Evolutionary conservation across 2,329 filamentous ascomycete genomes (phyloP).

Genomic region (Fusarium transvaalense): DNA sequence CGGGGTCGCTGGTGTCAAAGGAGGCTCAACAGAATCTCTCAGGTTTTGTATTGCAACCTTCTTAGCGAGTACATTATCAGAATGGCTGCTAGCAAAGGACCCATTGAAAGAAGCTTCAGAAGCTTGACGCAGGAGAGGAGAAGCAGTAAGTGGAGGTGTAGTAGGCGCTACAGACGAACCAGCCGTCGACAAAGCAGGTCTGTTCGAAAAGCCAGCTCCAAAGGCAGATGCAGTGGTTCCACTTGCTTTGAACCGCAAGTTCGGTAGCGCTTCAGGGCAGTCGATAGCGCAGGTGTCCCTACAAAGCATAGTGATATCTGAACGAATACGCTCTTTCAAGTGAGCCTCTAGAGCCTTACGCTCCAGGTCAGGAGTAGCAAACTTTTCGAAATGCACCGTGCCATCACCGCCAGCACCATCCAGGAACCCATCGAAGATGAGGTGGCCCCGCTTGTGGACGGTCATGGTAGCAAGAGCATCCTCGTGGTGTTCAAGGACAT

Average conservation of each 20-base stretch:
- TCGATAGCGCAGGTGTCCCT: constrained; percentile 64
- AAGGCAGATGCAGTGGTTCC: constrained; percentile 36
- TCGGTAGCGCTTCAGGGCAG: constrained; percentile 47
- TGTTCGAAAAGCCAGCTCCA: constrained; percentile 11
- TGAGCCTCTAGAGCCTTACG: constrained; percentile 55
- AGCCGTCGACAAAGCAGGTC: constrained; percentile 22
- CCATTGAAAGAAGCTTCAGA: constrained; percentile 41
- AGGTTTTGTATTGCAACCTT: constrained; percentile 42
- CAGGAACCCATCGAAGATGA: constrained; percentile 54
- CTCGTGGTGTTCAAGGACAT: constrained; percentile 62
- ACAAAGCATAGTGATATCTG: constrained; percentile 63
- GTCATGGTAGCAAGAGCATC: constrained; percentile 60
- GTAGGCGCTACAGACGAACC: constrained; percentile 29
- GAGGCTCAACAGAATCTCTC: constrained; percentile 34
- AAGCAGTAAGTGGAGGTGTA: constrained; percentile 31
- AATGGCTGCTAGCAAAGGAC: constrained; percentile 43
- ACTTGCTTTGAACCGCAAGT: constrained; percentile 44
- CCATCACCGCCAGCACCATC: constrained; percentile 52
- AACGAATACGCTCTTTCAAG: constrained; percentile 60
- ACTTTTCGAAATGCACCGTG: constrained; percentile 49
- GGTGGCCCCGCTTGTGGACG: constrained; percentile 65
- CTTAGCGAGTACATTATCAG: constrained; percentile 43
- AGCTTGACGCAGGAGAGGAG: constrained; percentile 27
- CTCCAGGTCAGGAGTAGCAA: constrained; percentile 53
- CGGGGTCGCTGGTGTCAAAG: constrained; percentile 31